Evolutionary conservation across 176 grass and related monocot species (phyloP), one percentile per base, ranked within the genome.

Genomic region (Musa acuminata): DNA sequence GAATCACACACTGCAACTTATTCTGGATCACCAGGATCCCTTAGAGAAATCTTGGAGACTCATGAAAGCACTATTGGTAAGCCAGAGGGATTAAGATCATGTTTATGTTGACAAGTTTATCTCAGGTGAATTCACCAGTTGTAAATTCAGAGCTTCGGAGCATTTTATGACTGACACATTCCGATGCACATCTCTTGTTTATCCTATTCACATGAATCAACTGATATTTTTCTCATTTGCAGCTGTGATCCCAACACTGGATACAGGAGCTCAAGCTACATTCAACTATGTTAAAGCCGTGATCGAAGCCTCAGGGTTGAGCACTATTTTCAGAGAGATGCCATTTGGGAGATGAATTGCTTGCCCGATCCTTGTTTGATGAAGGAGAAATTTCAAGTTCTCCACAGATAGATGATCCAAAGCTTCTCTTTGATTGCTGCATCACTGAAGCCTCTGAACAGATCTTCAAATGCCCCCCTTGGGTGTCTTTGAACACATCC

Each of bases 291-390:
- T 94, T 11, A 83, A 82, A 69, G 62, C 77, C 0, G 82, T 87
- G 65, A 71, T 99, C 27, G 58, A 89, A 78, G 80, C 81, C 21
- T 99, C 95, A 23, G 78, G 84, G 68, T 74, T 89, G 51, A 60
- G 77, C 78, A 73, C 58, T 7, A 76, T 71, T 65, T 72, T 87
- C 69, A 62, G 82, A 88, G 72, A 84, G 75, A 53, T 93, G 88
- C 90, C 83, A 82, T 69, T 77, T 79, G 69, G 59, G 79, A 21
- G 80, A 79, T 53, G 67, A 75, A 49, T 75, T 84, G 62, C 78
- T 99, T 27, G 83, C 94, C n/a, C 81, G 77, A 52, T 94, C 82
- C 73, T 87, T 94, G 43, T 81, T 93, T 80, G 86, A 92, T 84
- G 86, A 99, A 87, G 64, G 91, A 77, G 91, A 82, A 78, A 78